phyloP scores from a whole-genome alignment of 2,329 filamentous ascomycete species.

The Remersonia thermophila region DNA sequence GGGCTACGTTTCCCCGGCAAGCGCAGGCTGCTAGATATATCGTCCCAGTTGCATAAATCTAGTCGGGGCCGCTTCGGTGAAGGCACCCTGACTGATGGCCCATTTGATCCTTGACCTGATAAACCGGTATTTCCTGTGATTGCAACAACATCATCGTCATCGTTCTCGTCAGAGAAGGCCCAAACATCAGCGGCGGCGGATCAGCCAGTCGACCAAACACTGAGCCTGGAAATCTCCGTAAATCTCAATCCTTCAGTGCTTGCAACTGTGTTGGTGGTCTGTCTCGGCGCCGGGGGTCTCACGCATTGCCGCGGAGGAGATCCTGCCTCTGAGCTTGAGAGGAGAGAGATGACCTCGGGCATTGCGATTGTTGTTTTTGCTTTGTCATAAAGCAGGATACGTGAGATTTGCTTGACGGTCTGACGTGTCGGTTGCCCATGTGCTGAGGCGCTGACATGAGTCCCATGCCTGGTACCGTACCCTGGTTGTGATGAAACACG shows the following conservation, averaged over 20 bases:
- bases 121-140: background rate
- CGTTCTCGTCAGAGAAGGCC: slow-evolving; percentile 5
- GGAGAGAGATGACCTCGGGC: slow-evolving; percentile 13
- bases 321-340: slow-evolving; percentile 10
- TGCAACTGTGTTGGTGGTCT: background rate
- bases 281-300: background rate
- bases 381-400: no score
- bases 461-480: background rate
- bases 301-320: background rate
- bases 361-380: slow-evolving; percentile 4
- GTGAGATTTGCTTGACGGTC: no score
- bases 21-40: no score
- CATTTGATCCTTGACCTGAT: background rate
- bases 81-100: background rate
- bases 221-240: background rate
- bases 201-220: background rate
- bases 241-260: background rate
- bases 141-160: no score
- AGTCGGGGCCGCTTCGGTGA: slow-evolving; percentile 3
- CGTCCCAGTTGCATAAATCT: background rate
- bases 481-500: background rate
- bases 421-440: no score
- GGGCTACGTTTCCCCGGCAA: no score
- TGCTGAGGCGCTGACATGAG: no score
- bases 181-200: background rate